Evolutionary conservation across 371 early-diverging fungal genomes (phyloP), one percentile per base, ranked within the genome.

Genomic region (Mucor lusitanicus): DNA sequence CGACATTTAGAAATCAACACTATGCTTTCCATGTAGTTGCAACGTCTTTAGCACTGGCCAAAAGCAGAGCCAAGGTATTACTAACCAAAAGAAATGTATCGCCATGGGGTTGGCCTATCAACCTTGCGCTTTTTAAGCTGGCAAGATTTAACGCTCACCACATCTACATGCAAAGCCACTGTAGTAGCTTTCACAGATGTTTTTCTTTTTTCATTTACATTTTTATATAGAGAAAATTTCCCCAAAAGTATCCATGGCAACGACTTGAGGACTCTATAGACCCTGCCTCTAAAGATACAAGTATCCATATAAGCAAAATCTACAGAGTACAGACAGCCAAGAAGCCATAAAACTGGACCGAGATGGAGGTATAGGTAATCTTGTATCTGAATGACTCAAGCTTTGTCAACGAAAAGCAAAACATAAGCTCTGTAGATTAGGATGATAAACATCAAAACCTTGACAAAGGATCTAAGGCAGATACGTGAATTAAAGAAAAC

Each of bases 381-480:
- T 79, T 60, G 76, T 79, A 72, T 76, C 79, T 76, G 76, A 67
- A 79, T 79, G 79, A 79, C 79, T 79, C 79, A 79, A 70, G 79
- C 79, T 79, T 74, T 79, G 74, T 79, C 79, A 79, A 79, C 67
- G 67, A 68, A 71, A 55, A 69, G 67, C 73, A 68, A 67, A 69
- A 61, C 63, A 59, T 64, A 73, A 60, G 75, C 75, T 75, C 59
- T 63, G 27, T 69, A 65, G 67, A 57, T 44, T 13, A 54, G 35
- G 54, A 54, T 27, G 46, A 57, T 53, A 56, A 28, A 65, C 54
- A 44, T 50, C 40, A 64, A 59, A 58, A 55, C 67, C 66, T 65
- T 79, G 79, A 76, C 76, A 79, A 76, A 79, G 79, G 79, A 79
- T 79, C 79, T 79, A 79, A 79, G 79, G 79, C 76, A 79, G 72